A percentile compares a stretch with the other conserved stretches of the same genome.
phyloP scores from a whole-genome alignment of 805 yeast species.

The Debaryomyces hansenii region DNA sequence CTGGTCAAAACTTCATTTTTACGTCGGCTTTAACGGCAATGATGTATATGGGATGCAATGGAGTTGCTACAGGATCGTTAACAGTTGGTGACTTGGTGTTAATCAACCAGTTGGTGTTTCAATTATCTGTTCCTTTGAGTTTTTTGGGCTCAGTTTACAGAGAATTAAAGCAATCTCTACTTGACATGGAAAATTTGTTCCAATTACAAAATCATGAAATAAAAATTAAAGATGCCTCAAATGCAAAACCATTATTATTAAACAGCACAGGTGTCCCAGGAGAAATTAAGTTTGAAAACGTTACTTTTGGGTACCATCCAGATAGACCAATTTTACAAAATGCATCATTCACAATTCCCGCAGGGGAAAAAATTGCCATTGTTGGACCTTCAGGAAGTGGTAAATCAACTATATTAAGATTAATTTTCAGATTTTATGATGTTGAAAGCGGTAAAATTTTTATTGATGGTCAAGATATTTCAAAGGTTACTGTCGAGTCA shows the following conservation, averaged over 20 bases:
- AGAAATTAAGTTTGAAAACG: constrained; percentile 86
- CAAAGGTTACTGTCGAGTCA: constrained; percentile 70
- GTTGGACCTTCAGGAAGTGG: constrained; percentile 98
- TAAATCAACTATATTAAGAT: constrained; percentile 81
- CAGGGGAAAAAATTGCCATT: constrained; percentile 87
- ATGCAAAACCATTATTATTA: constrained; percentile 62
- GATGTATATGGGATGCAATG: constrained; percentile 98
- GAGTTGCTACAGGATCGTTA: constrained; percentile 78
- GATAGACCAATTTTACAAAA: constrained; percentile 82
- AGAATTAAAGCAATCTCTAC: constrained; percentile 85
- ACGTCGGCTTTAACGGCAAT: constrained; percentile 89
- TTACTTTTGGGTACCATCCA: constrained; percentile 87
- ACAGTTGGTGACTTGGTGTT: constrained; percentile 94
- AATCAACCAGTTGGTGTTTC: constrained; percentile 94
- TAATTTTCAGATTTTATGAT: constrained; percentile 89
- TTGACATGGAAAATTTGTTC: constrained; percentile 95
- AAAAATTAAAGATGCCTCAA: constrained; percentile 58
- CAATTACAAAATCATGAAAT: constrained; percentile 77
- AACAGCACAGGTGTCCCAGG: constrained; percentile 49
- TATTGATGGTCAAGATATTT: constrained; percentile 87
- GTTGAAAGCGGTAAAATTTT: constrained; percentile 72
- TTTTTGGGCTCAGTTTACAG: constrained; percentile 94
- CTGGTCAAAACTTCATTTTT: constrained; percentile 79
- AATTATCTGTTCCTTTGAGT: constrained; percentile 90
- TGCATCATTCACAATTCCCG: constrained; percentile 82